Evolutionary conservation across 192 early-diverging fungal species (phyloP), one percentile per base, ranked within the genome.

Genomic region (Mortierella alpina): DNA sequence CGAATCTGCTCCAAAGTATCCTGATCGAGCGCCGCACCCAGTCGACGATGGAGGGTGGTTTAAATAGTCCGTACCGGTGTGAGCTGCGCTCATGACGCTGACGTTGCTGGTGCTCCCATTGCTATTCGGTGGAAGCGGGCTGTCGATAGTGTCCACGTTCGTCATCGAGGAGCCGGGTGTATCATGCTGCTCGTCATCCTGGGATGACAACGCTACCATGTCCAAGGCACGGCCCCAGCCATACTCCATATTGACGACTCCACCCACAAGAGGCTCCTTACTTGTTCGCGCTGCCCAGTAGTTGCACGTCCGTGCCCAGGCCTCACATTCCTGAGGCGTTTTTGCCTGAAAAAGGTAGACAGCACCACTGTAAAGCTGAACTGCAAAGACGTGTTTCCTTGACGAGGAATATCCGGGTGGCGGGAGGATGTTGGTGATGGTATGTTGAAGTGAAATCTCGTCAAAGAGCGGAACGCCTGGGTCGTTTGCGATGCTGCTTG

Each of bases 221-320:
- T 86, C 72, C 17, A 90, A 47, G 12, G 83, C 84, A 20, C 72
- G 63, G 61, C 92, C 90, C 97, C 97, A 99, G 4, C 97, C 97
- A 68, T 95, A 97, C 68, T 99, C 97, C 83, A 93, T 90, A 67
- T 94, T 98, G 66, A 93, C 92, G 4, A 95, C 91, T 41, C 93
- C 95, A 48, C 97, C 96, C 9, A 87, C 75, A 75, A 98, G 82
- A 2, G 97, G 97, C 70, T 96, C 96, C 82, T 94, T 96, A 64
- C 93, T 95, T 54, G 91, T 91, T 39, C 96, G 80, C 14, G 96
- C 95, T 2, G 96, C 96, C 96, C 96, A 99, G 73, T 93, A 95
- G 83, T 98, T 99, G 71, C 96, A 94, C 7, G 92, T 93, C 0
- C 89, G 73, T 0, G 94, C 93, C 97, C 97, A 99, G 62, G 90